These are phyloP conservation scores for Stachybotrys elegans DNA, from an alignment of 2,329 filamentous ascomycete genomes.

Conservation along the genomic window DNA sequence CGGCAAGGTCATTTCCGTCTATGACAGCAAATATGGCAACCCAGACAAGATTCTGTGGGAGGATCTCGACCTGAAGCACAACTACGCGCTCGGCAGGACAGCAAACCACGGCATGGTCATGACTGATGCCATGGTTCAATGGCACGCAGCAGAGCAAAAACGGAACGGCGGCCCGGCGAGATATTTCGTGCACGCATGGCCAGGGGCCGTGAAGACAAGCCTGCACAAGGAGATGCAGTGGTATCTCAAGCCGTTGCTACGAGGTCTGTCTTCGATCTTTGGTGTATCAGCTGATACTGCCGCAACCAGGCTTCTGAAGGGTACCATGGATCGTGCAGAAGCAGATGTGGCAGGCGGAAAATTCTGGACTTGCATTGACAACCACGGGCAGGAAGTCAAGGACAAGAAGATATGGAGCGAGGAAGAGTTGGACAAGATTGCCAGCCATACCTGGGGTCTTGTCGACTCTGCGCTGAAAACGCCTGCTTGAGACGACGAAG, in stretches of 20 bases:
- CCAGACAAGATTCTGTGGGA: conserved; percentile 29
- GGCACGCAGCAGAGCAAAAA: conserved; percentile 21
- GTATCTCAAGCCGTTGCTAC: conserved; percentile 15
- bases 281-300: conserved; percentile 19
- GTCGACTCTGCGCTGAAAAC: conserved; percentile 17
- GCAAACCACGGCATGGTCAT: conserved; percentile 32
- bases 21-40: conserved; percentile 23
- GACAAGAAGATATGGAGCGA: conserved; percentile 21
- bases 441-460: conserved; percentile 24
- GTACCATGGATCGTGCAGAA: conserved; percentile 8
- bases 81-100: conserved; percentile 25
- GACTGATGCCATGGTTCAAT: conserved; percentile 32
- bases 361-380: conserved; percentile 22
- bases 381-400: conserved; percentile 19
- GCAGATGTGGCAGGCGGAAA: conserved; percentile 12
- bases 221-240: conserved; percentile 23
- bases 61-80: conserved; percentile 33
- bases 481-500: too few relatives aligned
- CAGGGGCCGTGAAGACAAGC: conserved; percentile 31
- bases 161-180: conserved; percentile 13
- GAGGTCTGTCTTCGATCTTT: conserved; percentile 13
- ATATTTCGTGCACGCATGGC: conserved; percentile 34
- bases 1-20: conserved; percentile 34
- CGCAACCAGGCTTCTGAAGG: conserved; percentile 20
- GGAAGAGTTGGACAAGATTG: conserved; percentile 21